A percentile compares a stretch with the other conserved stretches of the same genome.
Conservation (phyloP, 2,329 filamentous ascomycete genomes). For the Pseudogymnoascus pannorum region DNA sequence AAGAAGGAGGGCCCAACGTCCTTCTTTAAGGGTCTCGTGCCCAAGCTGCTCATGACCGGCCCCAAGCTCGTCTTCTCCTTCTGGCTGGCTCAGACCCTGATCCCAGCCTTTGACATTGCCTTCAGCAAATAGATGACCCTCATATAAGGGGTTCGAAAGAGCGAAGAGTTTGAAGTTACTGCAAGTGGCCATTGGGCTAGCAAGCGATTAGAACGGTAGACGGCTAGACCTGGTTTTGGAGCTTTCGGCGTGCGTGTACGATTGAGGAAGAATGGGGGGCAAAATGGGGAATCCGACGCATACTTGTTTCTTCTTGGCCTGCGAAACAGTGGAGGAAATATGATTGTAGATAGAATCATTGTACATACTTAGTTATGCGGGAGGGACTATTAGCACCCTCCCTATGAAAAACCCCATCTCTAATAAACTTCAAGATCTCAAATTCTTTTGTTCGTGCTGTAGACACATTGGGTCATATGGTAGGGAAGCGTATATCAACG, state of each 20-base stretch:
- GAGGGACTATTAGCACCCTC: not conserved
- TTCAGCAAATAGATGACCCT: slow-evolving; percentile 13
- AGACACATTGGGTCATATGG: not conserved
- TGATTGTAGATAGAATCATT: slow-evolving; percentile 7
- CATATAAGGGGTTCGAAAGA: not conserved
- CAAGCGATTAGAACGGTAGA: slow-evolving; percentile 6
- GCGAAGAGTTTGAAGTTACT: not conserved
- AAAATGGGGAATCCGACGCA: not conserved
- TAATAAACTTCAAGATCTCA: not conserved
- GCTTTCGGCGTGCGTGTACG: slow-evolving; percentile 6
- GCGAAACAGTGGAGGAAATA: not conserved
- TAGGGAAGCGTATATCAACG: not conserved
- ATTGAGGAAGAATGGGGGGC: not conserved
- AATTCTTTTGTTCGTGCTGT: not conserved
- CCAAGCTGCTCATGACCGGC: slow-evolving; percentile 98
- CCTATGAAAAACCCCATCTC: not conserved
- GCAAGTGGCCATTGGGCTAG: not conserved
- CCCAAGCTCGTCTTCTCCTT: slow-evolving; percentile 99
- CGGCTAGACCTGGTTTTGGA: slow-evolving; percentile 8
- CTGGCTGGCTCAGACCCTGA: slow-evolving; percentile 97
- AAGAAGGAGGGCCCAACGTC: slow-evolving; percentile 76
- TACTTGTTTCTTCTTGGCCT: not conserved
- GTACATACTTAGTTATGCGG: slow-evolving; percentile 8
- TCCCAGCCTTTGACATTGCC: slow-evolving; percentile 74
- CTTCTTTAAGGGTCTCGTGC: slow-evolving; percentile 97